Conservation (phyloP, 1,284 basidiomycete species). For the Gomphus sp. region DNA sequence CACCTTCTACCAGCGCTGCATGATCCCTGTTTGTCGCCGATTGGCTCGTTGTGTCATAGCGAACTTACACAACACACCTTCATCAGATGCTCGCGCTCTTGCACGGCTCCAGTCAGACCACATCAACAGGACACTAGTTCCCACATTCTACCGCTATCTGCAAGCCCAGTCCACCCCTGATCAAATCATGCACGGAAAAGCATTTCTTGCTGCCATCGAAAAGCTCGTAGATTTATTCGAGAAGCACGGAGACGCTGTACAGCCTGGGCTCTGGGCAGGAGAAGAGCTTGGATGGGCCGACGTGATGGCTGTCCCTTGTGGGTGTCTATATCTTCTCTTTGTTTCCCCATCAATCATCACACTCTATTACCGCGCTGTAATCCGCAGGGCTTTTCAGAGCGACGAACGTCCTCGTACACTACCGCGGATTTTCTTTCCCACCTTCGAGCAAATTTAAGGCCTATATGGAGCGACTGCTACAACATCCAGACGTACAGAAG, state of each 20-base stretch:
- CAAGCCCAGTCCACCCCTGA: constrained; percentile 59
- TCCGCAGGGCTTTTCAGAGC: constrained; percentile 56
- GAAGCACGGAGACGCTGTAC: constrained; percentile 35
- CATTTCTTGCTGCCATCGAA: constrained; percentile 47
- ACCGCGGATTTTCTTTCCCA: constrained; percentile 50
- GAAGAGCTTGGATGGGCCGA: constrained; percentile 59
- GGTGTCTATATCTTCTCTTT: constrained; percentile 18
- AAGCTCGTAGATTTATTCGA: constrained; percentile 50
- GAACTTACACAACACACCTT: neutral
- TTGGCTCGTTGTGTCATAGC: neutral
- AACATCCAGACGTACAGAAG: constrained; percentile 53
- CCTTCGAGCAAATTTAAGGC: constrained; percentile 32
- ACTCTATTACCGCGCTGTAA: neutral
- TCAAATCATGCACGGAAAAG: constrained; percentile 48
- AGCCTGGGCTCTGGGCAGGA: constrained; percentile 33
- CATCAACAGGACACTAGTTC: constrained; percentile 54
- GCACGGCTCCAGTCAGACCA: constrained; percentile 64
- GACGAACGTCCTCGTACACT: constrained; percentile 57
- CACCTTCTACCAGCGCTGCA: constrained; percentile 48
- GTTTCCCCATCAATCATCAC: neutral
- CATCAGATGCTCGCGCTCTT: constrained; percentile 53
- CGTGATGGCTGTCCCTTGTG: constrained; percentile 70
- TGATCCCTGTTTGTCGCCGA: constrained; percentile 47
- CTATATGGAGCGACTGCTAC: constrained; percentile 48
- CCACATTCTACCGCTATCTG: constrained; percentile 71